Base-by-base conservation (phyloP, 768 basidiomycete species). In the Xanthoconium purpureum region DNA sequence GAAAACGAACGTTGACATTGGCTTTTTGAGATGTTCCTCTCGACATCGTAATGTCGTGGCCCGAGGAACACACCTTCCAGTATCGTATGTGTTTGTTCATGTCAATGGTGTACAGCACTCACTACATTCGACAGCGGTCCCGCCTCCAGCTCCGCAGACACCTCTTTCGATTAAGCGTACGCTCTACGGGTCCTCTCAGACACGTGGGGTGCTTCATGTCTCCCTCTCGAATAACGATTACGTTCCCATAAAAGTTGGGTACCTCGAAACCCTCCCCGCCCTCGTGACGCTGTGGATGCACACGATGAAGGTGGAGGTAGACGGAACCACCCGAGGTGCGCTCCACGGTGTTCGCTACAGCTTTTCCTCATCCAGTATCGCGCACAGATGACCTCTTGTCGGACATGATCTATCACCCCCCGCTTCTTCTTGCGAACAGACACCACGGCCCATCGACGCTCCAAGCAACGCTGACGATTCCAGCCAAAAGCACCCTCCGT, bases 201-300 rank as follows among this genome's bases (percentile, higher is more conserved):
- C 85, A 11, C 81, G 79, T 44, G 94, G 93, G 5, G 77, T 81
- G 15, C 84, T 99, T 18, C 80, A 80, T 43, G 71, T 95, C 13
- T 75, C 78, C 24, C 69, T 98, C 50, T 77, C 67, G 7, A 97
- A 96, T 65, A 66, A 72, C 6, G 60, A 76, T 1, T 61, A 84
- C 20, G 69, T 75, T 18, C 77, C 87, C 0, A 70, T 87, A 10
- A 62, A 59, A 5, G 51, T 60, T 3, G 70, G 70, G n/a, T 97
- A 95, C 71, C 80, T 94, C 43, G 97, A 98, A 73, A 89, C 89
- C 1, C 87, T 95, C 80, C 97, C 96, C 5, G 96, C 94, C 85
- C 85, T 94, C 65, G 78, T 98, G 37, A 88, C 92, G 55, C 86
- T 91, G 47, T 94, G 89, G 75, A 75, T 96, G 59, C 89, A 93